These are phyloP conservation scores for Phialophora verrucosa DNA, from an alignment of 2,329 filamentous ascomycete species.

Conservation along the genomic window DNA sequence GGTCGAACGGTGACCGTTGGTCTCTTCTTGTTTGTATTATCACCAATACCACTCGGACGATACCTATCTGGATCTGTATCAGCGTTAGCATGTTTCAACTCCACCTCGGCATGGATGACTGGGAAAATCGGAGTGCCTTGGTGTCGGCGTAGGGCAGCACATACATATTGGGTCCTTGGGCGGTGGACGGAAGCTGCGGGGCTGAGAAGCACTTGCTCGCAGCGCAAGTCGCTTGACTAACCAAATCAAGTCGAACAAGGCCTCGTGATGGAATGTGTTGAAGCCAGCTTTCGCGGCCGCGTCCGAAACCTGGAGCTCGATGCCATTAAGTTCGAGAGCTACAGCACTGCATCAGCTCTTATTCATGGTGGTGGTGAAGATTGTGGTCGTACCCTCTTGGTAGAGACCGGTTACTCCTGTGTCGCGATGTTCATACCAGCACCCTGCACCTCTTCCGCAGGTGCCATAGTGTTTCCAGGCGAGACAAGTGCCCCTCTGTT, in stretches of 20 bases:
- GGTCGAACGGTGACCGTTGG: constrained; percentile 13
- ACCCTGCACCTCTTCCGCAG: constrained; percentile 29
- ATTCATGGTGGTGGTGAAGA: background rate
- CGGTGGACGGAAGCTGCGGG: background rate
- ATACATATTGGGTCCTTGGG: constrained; percentile 29
- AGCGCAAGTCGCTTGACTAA: constrained; percentile 32
- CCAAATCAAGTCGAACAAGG: constrained; percentile 39
- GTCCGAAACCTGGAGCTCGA: constrained; percentile 35
- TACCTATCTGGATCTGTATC: constrained; percentile 36
- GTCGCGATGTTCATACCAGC: constrained; percentile 38
- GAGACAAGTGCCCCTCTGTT: constrained; percentile 38
- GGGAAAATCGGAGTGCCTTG: no score
- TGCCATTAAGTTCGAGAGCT: constrained; percentile 33
- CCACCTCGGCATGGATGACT: background rate
- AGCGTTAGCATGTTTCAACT: background rate
- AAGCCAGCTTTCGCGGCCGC: constrained; percentile 34
- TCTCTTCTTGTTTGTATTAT: constrained; percentile 35
- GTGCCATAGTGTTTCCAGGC: constrained; percentile 25
- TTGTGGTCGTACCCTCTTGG: constrained; percentile 33
- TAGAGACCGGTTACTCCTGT: constrained; percentile 37
- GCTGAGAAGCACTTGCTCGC: constrained; percentile 4
- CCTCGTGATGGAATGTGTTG: constrained; percentile 34
- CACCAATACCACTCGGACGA: constrained; percentile 31
- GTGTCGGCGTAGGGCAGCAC: background rate
- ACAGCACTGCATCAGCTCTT: constrained; percentile 11